A percentile compares a stretch with the other conserved stretches of the same genome.
phyloP scores from a whole-genome alignment of 2,329 filamentous ascomycete genomes.

The Pyricularia sp. region DNA sequence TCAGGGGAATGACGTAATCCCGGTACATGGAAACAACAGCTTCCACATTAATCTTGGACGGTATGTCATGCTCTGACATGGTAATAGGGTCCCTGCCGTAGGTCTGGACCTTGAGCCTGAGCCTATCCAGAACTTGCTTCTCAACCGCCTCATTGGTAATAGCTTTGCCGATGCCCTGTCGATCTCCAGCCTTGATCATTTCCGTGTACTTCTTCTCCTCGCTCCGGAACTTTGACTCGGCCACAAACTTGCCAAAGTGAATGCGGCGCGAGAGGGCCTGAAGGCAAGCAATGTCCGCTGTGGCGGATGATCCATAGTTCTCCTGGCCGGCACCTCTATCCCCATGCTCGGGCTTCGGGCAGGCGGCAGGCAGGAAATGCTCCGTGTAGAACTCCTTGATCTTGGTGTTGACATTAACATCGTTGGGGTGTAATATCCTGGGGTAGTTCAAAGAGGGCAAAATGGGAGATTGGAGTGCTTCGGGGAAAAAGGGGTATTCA shows the following conservation, averaged over 20 bases:
- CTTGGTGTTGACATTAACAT: constrained; percentile 81
- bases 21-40: constrained; percentile 86
- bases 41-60: constrained; percentile 81
- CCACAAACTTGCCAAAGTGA: constrained; percentile 98
- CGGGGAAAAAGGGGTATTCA: constrained; percentile 94
- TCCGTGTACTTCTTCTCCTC: constrained; percentile 72
- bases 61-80: constrained; percentile 41
- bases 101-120: constrained; percentile 82
- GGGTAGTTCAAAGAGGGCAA: constrained; percentile 87
- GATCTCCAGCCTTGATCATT: constrained; percentile 73
- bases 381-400: constrained; percentile 81
- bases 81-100: constrained; percentile 83
- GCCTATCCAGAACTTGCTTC: constrained; percentile 77
- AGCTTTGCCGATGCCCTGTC: constrained; percentile 72
- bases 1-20: constrained; percentile 90
- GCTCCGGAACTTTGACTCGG: constrained; percentile 85
- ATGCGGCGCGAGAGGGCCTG: constrained; percentile 86
- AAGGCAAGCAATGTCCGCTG: constrained; percentile 80
- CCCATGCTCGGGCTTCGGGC: constrained; percentile 63
- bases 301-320: constrained; percentile 91
- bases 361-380: constrained; percentile 75
- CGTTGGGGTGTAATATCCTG: constrained; percentile 74
- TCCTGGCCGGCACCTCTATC: constrained; percentile 82
- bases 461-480: constrained; percentile 68
- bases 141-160: constrained; percentile 90